Evolutionary conservation across 495 filamentous ascomycete genomes (phyloP).

Genomic region (Penicillium mononematosum): DNA sequence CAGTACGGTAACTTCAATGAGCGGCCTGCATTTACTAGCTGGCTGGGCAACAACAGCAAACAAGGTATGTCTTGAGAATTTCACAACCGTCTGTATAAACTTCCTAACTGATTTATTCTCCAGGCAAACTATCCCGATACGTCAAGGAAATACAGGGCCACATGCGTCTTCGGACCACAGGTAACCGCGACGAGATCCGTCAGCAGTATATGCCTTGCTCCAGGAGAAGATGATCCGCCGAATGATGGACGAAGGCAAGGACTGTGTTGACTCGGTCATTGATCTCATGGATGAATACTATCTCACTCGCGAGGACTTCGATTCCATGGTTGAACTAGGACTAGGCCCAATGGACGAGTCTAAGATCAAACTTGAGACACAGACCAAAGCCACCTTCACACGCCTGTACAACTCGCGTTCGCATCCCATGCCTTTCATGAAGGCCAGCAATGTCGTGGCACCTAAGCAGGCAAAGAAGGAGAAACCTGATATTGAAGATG

Average conservation of each 20-base stretch:
- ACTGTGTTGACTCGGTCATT: slow-evolving; percentile 70
- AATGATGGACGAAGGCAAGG: slow-evolving; percentile 70
- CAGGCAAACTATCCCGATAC: slow-evolving; percentile 76
- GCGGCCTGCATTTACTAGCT: slow-evolving; percentile 70
- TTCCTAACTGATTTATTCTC: slow-evolving; percentile 17
- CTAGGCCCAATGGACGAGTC: slow-evolving; percentile 78
- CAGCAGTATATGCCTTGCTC: slow-evolving; percentile 89
- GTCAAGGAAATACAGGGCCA: slow-evolving; percentile 95
- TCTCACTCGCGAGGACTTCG: slow-evolving; percentile 93
- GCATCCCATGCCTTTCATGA: slow-evolving; percentile 95
- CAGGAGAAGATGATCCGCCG: slow-evolving; percentile 77
- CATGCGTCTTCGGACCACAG: slow-evolving; percentile 88
- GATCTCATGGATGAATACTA: slow-evolving; percentile 96
- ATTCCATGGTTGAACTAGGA: slow-evolving; percentile 86
- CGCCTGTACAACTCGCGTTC: slow-evolving; percentile 81
- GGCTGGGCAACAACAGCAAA: slow-evolving; percentile 95
- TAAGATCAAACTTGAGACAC: slow-evolving; percentile 71
- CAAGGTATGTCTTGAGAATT: slow-evolving; percentile 49
- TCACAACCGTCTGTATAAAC: not conserved
- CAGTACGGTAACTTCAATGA: slow-evolving; percentile 70
- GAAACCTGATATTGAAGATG: slow-evolving; percentile 92
- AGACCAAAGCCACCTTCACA: slow-evolving; percentile 87
- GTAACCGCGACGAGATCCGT: slow-evolving; percentile 90
- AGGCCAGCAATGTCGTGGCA: slow-evolving; percentile 72
- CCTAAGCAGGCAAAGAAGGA: slow-evolving; percentile 69